Evolutionary conservation across 768 basidiomycete genomes (phyloP).

Genomic region (Boletus reticuloceps): DNA sequence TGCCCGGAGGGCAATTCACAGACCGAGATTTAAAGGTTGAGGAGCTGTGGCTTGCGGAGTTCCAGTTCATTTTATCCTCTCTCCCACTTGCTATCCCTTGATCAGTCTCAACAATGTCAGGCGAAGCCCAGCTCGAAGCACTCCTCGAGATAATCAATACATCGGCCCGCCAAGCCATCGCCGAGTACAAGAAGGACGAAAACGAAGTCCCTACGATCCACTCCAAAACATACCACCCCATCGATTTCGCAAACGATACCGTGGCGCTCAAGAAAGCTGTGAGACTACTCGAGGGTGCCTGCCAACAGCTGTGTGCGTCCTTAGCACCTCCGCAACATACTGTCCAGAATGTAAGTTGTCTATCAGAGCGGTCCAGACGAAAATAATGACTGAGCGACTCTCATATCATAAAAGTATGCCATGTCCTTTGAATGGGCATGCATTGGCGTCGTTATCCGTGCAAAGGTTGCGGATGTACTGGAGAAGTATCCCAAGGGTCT

Average conservation of each 20-base stretch:
- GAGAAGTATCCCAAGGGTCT: constrained; percentile 27
- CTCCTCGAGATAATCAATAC: constrained; percentile 32
- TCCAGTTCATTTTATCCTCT: background rate
- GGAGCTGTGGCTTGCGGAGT: background rate
- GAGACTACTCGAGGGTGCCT: constrained; percentile 26
- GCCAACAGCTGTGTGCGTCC: constrained; percentile 26
- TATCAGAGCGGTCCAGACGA: background rate
- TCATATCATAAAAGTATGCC: constrained; percentile 6
- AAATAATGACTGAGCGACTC: background rate
- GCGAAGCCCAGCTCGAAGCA: constrained; percentile 27
- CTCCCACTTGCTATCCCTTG: background rate
- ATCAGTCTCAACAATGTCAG: constrained; percentile 13
- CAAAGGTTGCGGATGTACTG: constrained; percentile 29
- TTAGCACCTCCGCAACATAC: constrained; percentile 30
- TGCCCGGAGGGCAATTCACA: no score
- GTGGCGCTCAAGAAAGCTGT: constrained; percentile 25
- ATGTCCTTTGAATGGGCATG: constrained; percentile 28
- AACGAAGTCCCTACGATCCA: constrained; percentile 25
- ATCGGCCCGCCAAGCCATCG: constrained; percentile 25
- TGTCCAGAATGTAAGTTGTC: constrained; percentile 20
- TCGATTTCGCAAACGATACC: constrained; percentile 19
- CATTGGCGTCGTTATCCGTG: constrained; percentile 20
- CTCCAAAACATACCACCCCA: constrained; percentile 20
- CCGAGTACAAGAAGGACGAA: constrained; percentile 24
- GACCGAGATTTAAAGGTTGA: constrained; percentile 5